Evolutionary conservation across 2,329 filamentous ascomycete genomes (phyloP).

Genomic region (Pseudodiploospora longispora): DNA sequence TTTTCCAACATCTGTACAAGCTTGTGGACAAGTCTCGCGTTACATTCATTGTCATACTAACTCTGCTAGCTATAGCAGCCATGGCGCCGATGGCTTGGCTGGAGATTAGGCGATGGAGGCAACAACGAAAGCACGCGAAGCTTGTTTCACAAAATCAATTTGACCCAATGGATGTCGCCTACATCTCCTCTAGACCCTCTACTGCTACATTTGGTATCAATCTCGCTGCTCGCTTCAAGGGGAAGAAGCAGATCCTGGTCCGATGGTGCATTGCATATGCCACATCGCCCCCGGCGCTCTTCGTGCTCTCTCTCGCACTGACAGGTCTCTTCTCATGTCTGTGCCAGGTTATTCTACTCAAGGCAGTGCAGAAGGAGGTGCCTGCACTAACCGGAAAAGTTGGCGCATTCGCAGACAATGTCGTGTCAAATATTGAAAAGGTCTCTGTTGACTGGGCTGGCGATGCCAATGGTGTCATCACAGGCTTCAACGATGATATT

Average conservation of each 20-base stretch:
- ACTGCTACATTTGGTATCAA: conserved; percentile 66
- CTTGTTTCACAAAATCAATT: conserved; percentile 58
- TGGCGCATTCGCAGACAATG: conserved; percentile 68
- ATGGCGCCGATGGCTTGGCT: conserved; percentile 74
- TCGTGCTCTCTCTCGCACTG: conserved; percentile 73
- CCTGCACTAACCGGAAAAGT: conserved; percentile 69
- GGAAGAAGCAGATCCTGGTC: conserved; percentile 60
- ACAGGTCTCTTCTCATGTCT: conserved; percentile 77
- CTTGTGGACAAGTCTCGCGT: conserved; percentile 62
- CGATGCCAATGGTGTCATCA: conserved; percentile 66
- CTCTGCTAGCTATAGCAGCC: conserved; percentile 61
- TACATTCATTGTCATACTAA: conserved; percentile 67
- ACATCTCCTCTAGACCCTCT: conserved; percentile 75
- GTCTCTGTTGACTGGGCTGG: conserved; percentile 70
- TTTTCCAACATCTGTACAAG: conserved; percentile 66
- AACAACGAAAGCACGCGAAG: conserved; percentile 60
- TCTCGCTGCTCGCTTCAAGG: conserved; percentile 55
- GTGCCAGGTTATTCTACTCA: conserved; percentile 74
- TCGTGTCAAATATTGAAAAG: conserved; percentile 63
- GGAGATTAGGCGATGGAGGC: conserved; percentile 70
- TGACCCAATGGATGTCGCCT: conserved; percentile 81
- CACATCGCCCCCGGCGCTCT: conserved; percentile 78
- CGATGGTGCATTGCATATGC: conserved; percentile 82
- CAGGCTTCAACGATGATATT: conserved; percentile 63
- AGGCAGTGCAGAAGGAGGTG: conserved; percentile 63